Evolutionary conservation across 1,139 yeast genomes (phyloP).

Genomic region (Starmera stellimalicola): DNA sequence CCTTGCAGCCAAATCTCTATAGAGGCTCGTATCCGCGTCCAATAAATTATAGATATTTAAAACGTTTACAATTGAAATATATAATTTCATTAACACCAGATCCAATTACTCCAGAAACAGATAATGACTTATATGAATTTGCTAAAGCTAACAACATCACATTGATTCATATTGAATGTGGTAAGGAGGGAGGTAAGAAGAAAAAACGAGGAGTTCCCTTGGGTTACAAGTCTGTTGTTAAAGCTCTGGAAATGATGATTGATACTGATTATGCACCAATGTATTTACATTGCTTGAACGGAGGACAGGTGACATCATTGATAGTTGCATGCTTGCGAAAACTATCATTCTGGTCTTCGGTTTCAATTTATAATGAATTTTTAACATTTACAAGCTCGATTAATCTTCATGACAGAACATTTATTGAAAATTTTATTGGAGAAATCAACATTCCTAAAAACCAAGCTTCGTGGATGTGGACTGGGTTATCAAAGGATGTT

Average conservation of each 20-base stretch:
- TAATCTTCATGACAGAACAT: constrained; percentile 72
- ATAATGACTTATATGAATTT: constrained; percentile 40
- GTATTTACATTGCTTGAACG: constrained; percentile 81
- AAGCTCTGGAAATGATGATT: constrained; percentile 51
- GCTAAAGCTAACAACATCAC: constrained; percentile 38
- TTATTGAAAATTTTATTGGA: constrained; percentile 73
- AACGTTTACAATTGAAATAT: constrained; percentile 55
- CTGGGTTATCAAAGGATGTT: constrained; percentile 51
- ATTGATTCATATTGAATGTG: constrained; percentile 58
- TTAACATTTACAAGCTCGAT: constrained; percentile 69
- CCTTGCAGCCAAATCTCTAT: constrained; percentile 60
- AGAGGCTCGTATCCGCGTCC: constrained; percentile 85
- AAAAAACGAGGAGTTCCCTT: constrained; percentile 76
- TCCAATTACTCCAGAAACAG: constrained; percentile 49
- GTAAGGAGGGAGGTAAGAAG: constrained; percentile 39
- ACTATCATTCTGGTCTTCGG: constrained; percentile 81
- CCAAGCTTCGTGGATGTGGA: constrained; percentile 69
- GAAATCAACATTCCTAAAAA: constrained; percentile 44
- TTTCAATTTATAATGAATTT: constrained; percentile 82
- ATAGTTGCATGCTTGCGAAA: constrained; percentile 81
- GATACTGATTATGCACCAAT: constrained; percentile 58
- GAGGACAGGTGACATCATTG: constrained; percentile 79
- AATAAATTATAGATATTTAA: constrained; percentile 63
- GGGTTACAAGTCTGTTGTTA: constrained; percentile 50
- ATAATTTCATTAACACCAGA: constrained; percentile 76